Evolutionary conservation across 2,329 filamentous ascomycete genomes (phyloP), one percentile per base, ranked within the genome.

Genomic region (Eurotiales sp.): DNA sequence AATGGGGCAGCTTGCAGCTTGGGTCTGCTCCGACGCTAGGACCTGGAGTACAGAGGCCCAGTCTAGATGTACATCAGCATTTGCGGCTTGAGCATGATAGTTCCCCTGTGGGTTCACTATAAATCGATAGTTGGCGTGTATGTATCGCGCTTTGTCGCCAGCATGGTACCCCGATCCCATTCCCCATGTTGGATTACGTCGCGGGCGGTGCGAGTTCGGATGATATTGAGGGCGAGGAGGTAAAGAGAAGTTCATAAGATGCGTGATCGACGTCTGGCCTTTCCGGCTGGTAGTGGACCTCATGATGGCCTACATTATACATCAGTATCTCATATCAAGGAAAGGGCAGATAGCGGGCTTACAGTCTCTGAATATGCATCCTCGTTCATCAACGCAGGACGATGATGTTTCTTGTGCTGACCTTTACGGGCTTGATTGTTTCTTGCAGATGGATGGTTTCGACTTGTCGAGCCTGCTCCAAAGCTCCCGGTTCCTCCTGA

Each of bases 71-170:
- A 91, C 80, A 69, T 99, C 92, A 17, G 93, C 87, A 68, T 97
- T 90, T 41, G 82, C 79, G 21, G 89, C 87, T 65, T 97, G 90
- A 5, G 82, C 80, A 54, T 82, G 79, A 66, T 97, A 99, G 62
- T 86, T 82, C 52, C 84, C 86, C 51, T 83, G 79, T 3, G 93
- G 92, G 54, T 89, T 85, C 46, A 99, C 91, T 53, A 99, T 87
- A 68, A 99, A 99, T 51, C 93, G 87, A 67, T 99, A 99, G 69
- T 99, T 99, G 58, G 93, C 90, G 69, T 99, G 91, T 14, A 99
- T 85, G 59, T 89, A 90, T 75, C 86, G 87, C 52, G 91, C 87
- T 73, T 97, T 97, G 70, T 99, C 93, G 39, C 85, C 82, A 12
- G 89, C 84, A 69, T 96, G 90, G 69, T 96, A 88, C 22, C 91